A percentile compares a stretch with the other conserved stretches of the same genome.
phyloP scores from a whole-genome alignment of 805 yeast species.

The Kazachstania taianensis region DNA sequence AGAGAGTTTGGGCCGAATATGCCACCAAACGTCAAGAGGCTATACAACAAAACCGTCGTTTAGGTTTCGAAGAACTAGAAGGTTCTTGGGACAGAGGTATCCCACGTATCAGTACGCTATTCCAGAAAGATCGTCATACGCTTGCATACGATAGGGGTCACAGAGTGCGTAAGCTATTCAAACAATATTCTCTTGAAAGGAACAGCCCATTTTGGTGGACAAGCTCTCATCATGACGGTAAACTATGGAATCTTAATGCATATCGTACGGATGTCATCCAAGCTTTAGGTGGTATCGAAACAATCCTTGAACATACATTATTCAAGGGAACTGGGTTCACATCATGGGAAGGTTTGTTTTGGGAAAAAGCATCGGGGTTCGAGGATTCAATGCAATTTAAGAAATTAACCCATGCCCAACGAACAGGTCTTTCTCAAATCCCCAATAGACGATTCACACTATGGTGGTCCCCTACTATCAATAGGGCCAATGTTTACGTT shows the following conservation, averaged over 20 bases:
- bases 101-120: conserved; percentile 89
- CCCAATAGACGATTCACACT: conserved; percentile 94
- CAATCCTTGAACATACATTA: conserved; percentile 87
- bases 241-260: conserved; percentile 84
- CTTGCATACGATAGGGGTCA: conserved; percentile 93
- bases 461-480: conserved; percentile 99
- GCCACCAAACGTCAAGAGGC: conserved; percentile 86
- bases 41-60: conserved; percentile 66
- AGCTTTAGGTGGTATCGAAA: conserved; percentile 94
- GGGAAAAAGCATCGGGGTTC: conserved; percentile 97
- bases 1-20: conserved; percentile 96
- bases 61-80: conserved; percentile 89
- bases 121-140: conserved; percentile 91
- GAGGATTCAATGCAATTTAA: conserved; percentile 93
- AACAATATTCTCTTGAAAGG: conserved; percentile 58
- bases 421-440: conserved; percentile 93
- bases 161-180: conserved; percentile 69
- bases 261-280: conserved; percentile 94
- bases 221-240: conserved; percentile 86
- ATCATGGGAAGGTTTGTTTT: conserved; percentile 96
- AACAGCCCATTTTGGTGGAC: conserved; percentile 97
- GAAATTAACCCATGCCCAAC: conserved; percentile 92
- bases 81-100: conserved; percentile 94
- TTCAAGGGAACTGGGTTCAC: conserved; percentile 96
- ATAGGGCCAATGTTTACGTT: conserved; percentile 94